Evolutionary conservation across 2,329 filamentous ascomycete species (phyloP), one percentile per base, ranked within the genome.

Genomic region (Botrytis paeoniae): DNA sequence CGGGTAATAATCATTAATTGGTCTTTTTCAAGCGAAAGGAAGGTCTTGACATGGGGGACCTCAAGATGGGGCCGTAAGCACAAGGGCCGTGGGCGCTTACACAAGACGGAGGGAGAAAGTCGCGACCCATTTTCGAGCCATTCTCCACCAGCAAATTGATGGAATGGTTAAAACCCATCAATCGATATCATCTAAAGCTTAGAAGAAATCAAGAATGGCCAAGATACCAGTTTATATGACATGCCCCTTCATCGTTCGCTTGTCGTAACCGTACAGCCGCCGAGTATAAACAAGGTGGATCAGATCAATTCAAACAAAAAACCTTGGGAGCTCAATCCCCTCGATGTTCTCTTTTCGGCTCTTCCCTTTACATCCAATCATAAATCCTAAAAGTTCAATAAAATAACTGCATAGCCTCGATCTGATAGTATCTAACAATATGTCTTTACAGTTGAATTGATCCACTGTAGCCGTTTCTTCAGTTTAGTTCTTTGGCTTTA

Each of bases 181-280:
- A 59, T 41, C 14, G 10, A 57, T 35, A 45, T 60, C 48, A 68
- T 68, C 48, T 54, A 39, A 68, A 68, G 64, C 64, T 68, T 68
- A 39, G 16, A 68, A 54, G 25, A 32, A 25, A 54, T 66, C 64
- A 54, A 54, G 9, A 68, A 41, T 41, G n/a, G 18, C 16, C 64
- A 68, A 39, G 35, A 39, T n/a, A 2, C 35, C 51, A 10, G 39
- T 43, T 41, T 14, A 32, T 12, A 7, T 43, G n/a, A 20, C 39
- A 63, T 63, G n/a, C 64, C 64, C 64, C 64, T 68, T 68, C 64
- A 68, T 68, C 25, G 35, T 35, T 68, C 64, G 64, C 64, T 68
- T 68, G 48, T 57, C 29, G 18, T 37, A 29, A n/a, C 20, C 12
- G 48, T 39, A 41, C 62, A 65, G 62, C 48, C 64, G 64, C 64